Conservation (phyloP, 352 stramenopile species). For the Phytophthora pistaciae region DNA sequence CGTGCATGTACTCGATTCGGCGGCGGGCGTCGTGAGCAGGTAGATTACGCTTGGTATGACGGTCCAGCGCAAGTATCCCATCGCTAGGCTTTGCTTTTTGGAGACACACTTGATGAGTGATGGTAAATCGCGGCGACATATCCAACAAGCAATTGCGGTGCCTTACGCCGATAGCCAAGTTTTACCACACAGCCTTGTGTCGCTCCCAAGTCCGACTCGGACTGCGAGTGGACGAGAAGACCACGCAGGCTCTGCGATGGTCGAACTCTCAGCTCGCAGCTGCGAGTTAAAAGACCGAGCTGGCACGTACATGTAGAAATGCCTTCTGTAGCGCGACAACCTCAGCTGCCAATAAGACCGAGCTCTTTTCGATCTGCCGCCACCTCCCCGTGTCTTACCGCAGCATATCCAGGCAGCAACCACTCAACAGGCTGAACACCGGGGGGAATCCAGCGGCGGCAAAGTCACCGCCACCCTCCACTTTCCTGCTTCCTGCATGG, state of each 20-base stretch:
- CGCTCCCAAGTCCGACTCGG: too few relatives aligned
- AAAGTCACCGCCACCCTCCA: neutral
- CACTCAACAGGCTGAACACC: neutral
- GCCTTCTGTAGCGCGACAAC: too few relatives aligned
- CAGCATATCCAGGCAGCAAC: too few relatives aligned
- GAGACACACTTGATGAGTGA: neutral
- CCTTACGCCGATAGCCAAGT: too few relatives aligned
- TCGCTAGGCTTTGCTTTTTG: neutral
- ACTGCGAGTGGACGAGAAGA: neutral
- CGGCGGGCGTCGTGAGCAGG: neutral
- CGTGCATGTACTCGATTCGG: too few relatives aligned
- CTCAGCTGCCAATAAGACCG: too few relatives aligned
- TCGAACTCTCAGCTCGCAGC: too few relatives aligned
- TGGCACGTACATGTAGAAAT: too few relatives aligned
- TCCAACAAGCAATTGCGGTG: neutral
- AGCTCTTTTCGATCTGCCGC: too few relatives aligned
- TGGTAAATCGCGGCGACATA: neutral
- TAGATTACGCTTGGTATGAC: neutral
- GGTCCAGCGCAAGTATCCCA: neutral
- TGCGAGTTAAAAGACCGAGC: too few relatives aligned
- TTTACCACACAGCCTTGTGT: neutral
- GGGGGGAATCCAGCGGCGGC: slow-evolving; percentile 2
- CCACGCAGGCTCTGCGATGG: neutral
- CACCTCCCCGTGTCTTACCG: too few relatives aligned
- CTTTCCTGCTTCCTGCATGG: slow-evolving; percentile 3